phyloP scores from a whole-genome alignment of 1,284 basidiomycete species.

The Leccinum colubrinum region DNA sequence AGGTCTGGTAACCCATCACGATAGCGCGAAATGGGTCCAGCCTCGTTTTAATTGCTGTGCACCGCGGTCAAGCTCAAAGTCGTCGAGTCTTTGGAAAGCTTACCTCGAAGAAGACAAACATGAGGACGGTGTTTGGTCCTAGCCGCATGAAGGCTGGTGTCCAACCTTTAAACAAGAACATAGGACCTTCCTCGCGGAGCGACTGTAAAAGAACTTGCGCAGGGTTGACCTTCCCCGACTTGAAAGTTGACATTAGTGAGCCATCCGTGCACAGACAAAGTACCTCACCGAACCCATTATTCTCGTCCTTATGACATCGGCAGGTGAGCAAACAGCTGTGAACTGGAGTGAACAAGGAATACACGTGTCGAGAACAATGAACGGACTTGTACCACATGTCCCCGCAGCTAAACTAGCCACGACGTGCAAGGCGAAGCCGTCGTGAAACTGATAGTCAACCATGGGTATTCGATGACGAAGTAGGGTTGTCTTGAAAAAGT shows the following conservation, averaged over 20 bases:
- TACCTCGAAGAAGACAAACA: constrained; percentile 86
- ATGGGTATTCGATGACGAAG: constrained; percentile 54
- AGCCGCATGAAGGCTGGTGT: constrained; percentile 83
- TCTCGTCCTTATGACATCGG: constrained; percentile 81
- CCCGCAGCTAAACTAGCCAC: constrained; percentile 70
- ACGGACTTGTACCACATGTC: constrained; percentile 86
- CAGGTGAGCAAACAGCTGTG: constrained; percentile 83
- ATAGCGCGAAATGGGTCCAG: constrained; percentile 36
- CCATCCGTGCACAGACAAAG: background rate
- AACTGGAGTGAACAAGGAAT: constrained; percentile 10
- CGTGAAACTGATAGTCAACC: constrained; percentile 67
- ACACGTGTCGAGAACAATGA: constrained; percentile 25
- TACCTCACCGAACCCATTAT: constrained; percentile 68
- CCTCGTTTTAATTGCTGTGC: constrained; percentile 63
- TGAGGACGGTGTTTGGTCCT: constrained; percentile 79
- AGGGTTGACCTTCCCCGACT: constrained; percentile 50
- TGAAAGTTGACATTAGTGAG: constrained; percentile 6
- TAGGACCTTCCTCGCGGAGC: constrained; percentile 70
- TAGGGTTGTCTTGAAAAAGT: constrained; percentile 77
- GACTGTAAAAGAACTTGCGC: constrained; percentile 55
- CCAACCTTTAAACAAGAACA: constrained; percentile 90
- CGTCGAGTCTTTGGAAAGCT: constrained; percentile 8
- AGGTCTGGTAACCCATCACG: background rate
- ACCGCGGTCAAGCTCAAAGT: constrained; percentile 7
- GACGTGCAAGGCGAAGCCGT: constrained; percentile 65